Percentiles rank a stretch among this genome's conserved stretches.
These are phyloP conservation scores for Aspergillus nidulans DNA, from an alignment of 495 filamentous ascomycete species.

Conservation along the genomic window DNA sequence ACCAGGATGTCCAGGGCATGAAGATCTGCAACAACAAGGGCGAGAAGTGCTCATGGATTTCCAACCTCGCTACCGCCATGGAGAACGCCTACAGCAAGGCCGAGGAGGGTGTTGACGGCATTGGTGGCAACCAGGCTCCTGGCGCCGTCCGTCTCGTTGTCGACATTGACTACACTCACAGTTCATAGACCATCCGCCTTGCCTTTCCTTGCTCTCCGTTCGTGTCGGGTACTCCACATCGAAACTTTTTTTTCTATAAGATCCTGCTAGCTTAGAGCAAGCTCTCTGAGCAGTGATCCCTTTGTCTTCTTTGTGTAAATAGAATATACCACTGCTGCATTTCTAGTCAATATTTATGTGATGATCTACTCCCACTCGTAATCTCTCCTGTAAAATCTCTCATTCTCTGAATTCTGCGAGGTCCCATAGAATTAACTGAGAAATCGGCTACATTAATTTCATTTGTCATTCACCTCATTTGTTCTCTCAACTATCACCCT, in stretches of 20 bases:
- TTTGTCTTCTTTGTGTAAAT: conserved; percentile 6
- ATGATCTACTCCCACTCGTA: conserved; percentile 1
- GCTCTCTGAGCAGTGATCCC: background rate
- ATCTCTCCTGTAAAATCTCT: background rate
- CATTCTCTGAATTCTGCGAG: too few species aligned
- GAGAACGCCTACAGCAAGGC: conserved; percentile 34
- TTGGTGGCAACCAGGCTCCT: conserved; percentile 20
- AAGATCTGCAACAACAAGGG: conserved; percentile 34
- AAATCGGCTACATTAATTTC: too few species aligned
- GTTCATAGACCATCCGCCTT: background rate
- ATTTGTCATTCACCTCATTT: too few species aligned
- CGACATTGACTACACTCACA: conserved; percentile 28
- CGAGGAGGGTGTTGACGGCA: conserved; percentile 23
- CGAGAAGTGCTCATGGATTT: conserved; percentile 33
- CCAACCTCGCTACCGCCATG: conserved; percentile 18
- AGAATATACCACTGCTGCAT: conserved; percentile 10
- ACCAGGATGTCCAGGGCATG: conserved; percentile 36
- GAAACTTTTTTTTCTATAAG: background rate
- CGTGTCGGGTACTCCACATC: background rate
- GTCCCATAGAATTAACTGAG: too few species aligned
- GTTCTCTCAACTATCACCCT: too few species aligned
- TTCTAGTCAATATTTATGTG: conserved; percentile 9
- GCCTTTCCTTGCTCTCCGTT: background rate
- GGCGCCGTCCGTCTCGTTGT: conserved; percentile 32
- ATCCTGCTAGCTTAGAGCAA: background rate